A percentile compares a stretch with the other conserved stretches of the same genome.
Evolutionary conservation across 225 moss, liverwort and hornwort species (phyloP).

Genomic region (Pleurozium schreberi): DNA sequence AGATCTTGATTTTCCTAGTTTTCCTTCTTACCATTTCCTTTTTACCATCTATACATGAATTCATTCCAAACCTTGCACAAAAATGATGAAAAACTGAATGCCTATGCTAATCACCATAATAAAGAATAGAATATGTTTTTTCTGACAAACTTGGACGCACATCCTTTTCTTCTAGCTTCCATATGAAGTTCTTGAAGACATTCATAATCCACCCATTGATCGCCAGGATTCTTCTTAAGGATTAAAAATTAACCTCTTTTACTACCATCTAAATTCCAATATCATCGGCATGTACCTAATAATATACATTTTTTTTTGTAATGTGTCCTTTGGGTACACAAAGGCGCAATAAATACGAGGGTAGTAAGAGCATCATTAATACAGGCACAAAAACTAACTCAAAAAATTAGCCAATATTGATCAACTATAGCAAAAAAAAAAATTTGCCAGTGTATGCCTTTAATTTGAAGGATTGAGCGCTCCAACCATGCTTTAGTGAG

Average conservation of each 20-base stretch:
- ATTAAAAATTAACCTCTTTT: background rate
- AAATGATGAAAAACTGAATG: background rate
- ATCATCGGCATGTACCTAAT: too few species aligned
- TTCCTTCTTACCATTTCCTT: too few species aligned
- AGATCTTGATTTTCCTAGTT: background rate
- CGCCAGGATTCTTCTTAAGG: fast-evolving
- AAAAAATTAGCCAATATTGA: too few species aligned
- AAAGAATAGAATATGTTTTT: background rate
- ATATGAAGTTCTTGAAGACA: background rate
- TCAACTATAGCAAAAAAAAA: too few species aligned
- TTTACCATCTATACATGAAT: background rate
- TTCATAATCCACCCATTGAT: background rate
- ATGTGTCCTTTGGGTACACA: background rate
- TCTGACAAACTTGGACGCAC: background rate
- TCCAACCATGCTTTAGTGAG: too few species aligned
- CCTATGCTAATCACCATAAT: background rate
- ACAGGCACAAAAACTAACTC: too few species aligned
- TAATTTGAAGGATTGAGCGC: too few species aligned
- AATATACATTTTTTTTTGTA: too few species aligned
- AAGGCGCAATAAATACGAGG: too few species aligned
- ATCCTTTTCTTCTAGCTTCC: background rate
- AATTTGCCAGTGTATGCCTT: too few species aligned
- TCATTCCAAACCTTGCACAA: background rate
- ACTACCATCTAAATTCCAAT: too few species aligned
- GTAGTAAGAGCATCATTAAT: too few species aligned